Evolutionary conservation across 225 moss, liverwort and hornwort genomes (phyloP), one percentile per base, ranked within the genome.

Genomic region (Lunularia cruciata): DNA sequence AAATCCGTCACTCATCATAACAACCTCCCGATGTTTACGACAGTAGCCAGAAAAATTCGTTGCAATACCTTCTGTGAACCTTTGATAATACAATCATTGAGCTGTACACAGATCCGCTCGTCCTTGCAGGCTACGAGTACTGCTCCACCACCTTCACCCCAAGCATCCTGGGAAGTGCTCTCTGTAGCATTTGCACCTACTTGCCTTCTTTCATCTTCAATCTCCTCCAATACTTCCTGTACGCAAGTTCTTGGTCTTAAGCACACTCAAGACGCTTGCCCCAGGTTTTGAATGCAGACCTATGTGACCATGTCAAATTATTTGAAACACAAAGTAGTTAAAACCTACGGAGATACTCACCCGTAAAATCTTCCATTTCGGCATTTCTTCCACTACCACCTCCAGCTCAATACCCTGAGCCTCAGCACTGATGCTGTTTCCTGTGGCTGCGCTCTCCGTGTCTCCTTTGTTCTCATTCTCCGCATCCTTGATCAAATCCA

Each of bases 141-240:
- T 65, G 88, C 74, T 54, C 84, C 86, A 67, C 86, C 84, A 35
- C 81, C 88, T 81, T 87, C 86, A 35, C 83, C 85, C 75, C 72
- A 84, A 19, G 77, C 74, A 69, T 85, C 73, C 75, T 88, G 76
- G 65, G 83, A 89, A 47, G 75, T 78, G 43, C 60, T 69, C 38
- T 74, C 85, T 57, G 27, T 47, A 63, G 60, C 52, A 56, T 19
- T 36, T 67, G 26, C 78, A 64, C 69, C 73, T 55, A 57, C 55
- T 71, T 81, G 80, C 43, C 60, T 72, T 76, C 81, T 79, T 73
- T 93, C 88, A 72, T 82, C 88, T 73, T 85, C 83, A 47, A 98
- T 98, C 78, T 98, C 98, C 79, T 91, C 86, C 54, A 98, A 81
- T 65, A 98, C 98, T 75, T 91, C 93, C 98, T 93, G 86, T 61